Percentiles rank a stretch among this genome's conserved stretches.
phyloP scores from a whole-genome alignment of 768 basidiomycete genomes.

The Termitomyces sp. region DNA sequence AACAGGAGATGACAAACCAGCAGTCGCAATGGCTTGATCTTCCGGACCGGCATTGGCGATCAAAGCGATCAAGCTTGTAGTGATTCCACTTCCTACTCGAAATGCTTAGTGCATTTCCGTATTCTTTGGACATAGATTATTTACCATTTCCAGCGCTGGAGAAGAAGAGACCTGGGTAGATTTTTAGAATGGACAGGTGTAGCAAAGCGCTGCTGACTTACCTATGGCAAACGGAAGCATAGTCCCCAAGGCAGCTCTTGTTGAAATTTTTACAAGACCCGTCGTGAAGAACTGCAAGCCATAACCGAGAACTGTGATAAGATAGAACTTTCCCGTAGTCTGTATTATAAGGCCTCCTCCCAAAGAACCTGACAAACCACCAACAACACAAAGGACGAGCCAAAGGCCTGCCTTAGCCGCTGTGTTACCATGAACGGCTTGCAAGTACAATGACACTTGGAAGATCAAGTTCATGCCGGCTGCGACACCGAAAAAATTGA shows the following conservation, averaged over 20 bases:
- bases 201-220: conserved; percentile 18
- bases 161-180: conserved; percentile 26
- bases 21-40: conserved; percentile 64
- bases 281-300: conserved; percentile 32
- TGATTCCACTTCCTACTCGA: conserved; percentile 42
- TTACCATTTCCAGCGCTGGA: conserved; percentile 36
- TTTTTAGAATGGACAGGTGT: neutral
- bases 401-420: conserved; percentile 48
- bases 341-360: conserved; percentile 51
- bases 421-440: conserved; percentile 46
- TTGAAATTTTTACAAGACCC: conserved; percentile 29
- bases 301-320: conserved; percentile 41
- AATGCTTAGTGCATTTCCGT: neutral
- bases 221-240: conserved; percentile 35
- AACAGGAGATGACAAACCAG: conserved; percentile 31
- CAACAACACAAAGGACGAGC: conserved; percentile 45
- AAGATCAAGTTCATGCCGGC: conserved; percentile 42
- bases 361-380: conserved; percentile 44
- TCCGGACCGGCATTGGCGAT: conserved; percentile 58
- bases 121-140: neutral
- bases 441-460: conserved; percentile 51
- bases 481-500: conserved; percentile 53
- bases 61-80: conserved; percentile 53
- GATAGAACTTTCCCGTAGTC: conserved; percentile 52
- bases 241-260: conserved; percentile 34